A percentile compares a stretch with the other conserved stretches of the same genome.
phyloP scores from a whole-genome alignment of 2,329 filamentous ascomycete genomes.

The Phialophora tarda region DNA sequence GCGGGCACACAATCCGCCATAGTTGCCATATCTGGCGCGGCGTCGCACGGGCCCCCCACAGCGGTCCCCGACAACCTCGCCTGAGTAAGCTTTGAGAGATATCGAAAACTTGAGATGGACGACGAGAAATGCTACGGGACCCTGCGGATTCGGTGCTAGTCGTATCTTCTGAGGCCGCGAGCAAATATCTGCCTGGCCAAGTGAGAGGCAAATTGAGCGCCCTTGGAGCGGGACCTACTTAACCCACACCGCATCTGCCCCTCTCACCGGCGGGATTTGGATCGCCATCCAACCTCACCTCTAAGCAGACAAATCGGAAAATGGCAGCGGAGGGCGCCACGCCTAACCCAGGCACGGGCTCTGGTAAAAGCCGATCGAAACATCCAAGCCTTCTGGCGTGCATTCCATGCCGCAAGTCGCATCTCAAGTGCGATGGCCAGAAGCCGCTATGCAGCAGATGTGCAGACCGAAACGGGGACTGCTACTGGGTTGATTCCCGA shows the following conservation, averaged over 20 bases:
- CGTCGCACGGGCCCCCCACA: constrained; percentile 4
- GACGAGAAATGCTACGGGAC: neutral
- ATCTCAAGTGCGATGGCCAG: constrained; percentile 76
- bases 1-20: constrained; percentile 5
- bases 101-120: neutral
- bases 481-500: constrained; percentile 50
- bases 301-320: constrained; percentile 15
- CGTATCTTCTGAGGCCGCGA: too few species aligned
- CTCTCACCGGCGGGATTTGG: neutral
- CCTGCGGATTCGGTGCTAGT: neutral
- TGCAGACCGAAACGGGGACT: constrained; percentile 62
- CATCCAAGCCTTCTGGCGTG: constrained; percentile 51
- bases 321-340: constrained; percentile 9
- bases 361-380: constrained; percentile 38
- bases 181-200: neutral
- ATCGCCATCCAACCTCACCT: constrained; percentile 14
- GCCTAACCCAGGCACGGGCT: constrained; percentile 10
- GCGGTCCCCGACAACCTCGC: constrained; percentile 18
- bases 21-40: constrained; percentile 11
- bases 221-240: neutral
- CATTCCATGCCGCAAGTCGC: constrained; percentile 61
- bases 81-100: constrained; percentile 11
- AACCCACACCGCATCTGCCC: constrained; percentile 10
- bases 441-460: constrained; percentile 72
- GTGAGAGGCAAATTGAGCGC: neutral